These are phyloP conservation scores for Blepharisma japonicum DNA, from an alignment of 73 alveolate genomes.

Conservation along the genomic window DNA sequence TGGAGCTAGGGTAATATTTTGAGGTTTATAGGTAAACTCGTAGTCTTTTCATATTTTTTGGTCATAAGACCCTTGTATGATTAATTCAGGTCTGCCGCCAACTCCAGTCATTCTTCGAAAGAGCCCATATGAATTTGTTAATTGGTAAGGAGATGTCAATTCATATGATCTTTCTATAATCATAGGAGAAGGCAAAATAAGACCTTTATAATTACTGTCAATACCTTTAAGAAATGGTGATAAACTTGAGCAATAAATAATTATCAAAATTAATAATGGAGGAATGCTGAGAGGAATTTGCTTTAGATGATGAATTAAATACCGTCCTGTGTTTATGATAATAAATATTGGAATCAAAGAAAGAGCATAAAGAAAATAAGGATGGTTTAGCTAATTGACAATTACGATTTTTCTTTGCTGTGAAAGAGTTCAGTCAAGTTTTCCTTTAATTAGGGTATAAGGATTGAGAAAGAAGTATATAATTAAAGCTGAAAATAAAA, in stretches of 20 bases:
- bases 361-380: neutral
- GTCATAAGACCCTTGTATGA: conserved; percentile 69
- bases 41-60: conserved; percentile 56
- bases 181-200: conserved; percentile 16
- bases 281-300: neutral
- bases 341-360: neutral
- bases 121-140: conserved; percentile 69
- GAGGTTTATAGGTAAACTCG: conserved; percentile 69
- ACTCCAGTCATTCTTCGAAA: conserved; percentile 88
- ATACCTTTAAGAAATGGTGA: conserved; percentile 52
- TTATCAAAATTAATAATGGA: neutral
- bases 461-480: neutral
- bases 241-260: conserved; percentile 26
- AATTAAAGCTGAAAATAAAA: neutral
- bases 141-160: conserved; percentile 32
- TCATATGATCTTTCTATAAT: conserved; percentile 1
- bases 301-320: neutral
- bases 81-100: conserved; percentile 82
- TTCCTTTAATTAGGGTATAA: neutral
- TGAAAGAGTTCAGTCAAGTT: neutral
- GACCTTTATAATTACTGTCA: conserved; percentile 30
- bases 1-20: conserved; percentile 40
- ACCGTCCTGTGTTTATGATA: neutral
- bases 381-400: neutral
- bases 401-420: neutral